These are phyloP conservation scores for Mycena sp. DNA, from an alignment of 1,284 basidiomycete species.

Conservation along the genomic window DNA sequence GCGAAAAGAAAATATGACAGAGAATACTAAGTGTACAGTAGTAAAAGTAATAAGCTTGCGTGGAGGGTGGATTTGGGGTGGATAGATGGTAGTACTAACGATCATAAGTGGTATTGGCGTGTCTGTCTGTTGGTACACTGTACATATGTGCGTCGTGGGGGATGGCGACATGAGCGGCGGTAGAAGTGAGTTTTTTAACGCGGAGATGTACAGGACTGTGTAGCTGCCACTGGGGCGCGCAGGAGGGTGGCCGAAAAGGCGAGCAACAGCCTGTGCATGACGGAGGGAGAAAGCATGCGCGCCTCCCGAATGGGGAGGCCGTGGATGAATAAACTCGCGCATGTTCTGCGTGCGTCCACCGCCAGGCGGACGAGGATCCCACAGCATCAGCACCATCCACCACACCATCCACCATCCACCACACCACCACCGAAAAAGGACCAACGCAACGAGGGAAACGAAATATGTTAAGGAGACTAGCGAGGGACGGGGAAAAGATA, in stretches of 20 bases:
- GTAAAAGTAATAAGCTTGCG: slow-evolving; percentile 15
- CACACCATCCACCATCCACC: too few relatives aligned
- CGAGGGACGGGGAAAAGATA: slow-evolving; percentile 10
- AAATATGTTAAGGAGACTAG: slow-evolving; percentile 6
- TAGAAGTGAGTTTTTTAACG: slow-evolving; percentile 11
- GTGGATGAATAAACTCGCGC: neutral
- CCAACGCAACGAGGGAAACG: slow-evolving; percentile 20
- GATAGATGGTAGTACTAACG: neutral
- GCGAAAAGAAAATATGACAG: neutral
- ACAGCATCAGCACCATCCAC: neutral
- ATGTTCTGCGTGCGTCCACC: neutral
- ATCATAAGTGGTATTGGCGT: slow-evolving; percentile 3
- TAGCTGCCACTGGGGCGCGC: neutral
- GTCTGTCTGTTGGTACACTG: slow-evolving; percentile 13
- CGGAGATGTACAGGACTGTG: slow-evolving; percentile 7
- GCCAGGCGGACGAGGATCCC: neutral
- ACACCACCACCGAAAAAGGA: slow-evolving; percentile 13
- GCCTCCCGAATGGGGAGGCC: neutral
- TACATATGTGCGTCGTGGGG: slow-evolving; percentile 13
- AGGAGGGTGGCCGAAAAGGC: neutral
- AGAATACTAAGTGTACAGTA: slow-evolving; percentile 19
- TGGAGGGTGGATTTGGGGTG: slow-evolving; percentile 12
- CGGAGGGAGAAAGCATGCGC: neutral
- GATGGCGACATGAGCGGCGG: neutral
- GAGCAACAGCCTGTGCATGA: neutral